phyloP scores from a whole-genome alignment of 108 stramenopile species.

The Stephanodiscus triporus region DNA sequence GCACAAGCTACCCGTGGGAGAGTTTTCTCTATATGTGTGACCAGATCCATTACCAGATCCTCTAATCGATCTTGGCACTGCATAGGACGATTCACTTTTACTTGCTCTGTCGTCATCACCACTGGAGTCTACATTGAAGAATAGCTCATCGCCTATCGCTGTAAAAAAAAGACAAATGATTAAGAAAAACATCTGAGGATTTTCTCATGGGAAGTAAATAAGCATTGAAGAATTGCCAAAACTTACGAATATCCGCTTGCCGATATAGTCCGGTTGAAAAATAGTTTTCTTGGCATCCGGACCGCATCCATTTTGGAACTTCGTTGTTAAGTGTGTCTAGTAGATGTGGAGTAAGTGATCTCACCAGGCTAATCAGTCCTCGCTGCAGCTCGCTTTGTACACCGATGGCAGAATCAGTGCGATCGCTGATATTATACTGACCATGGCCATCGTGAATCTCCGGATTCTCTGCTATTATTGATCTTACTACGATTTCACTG shows the following conservation, averaged over 20 bases:
- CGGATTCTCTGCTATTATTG: slow-evolving; percentile 13
- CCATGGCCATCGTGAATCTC: slow-evolving; percentile 10
- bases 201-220: neutral
- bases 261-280: slow-evolving; percentile 74
- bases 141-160: slow-evolving; percentile 53
- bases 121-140: slow-evolving; percentile 28
- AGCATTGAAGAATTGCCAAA: neutral
- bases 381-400: slow-evolving; percentile 89
- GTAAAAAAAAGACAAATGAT: neutral
- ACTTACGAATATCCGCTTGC: slow-evolving; percentile 75
- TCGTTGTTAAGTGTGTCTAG: slow-evolving; percentile 62
- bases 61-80: slow-evolving; percentile 23
- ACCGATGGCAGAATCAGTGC: slow-evolving; percentile 80
- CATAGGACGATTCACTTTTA: slow-evolving; percentile 28
- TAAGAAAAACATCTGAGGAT: neutral
- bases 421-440: slow-evolving; percentile 46
- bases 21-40: slow-evolving; percentile 20
- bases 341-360: slow-evolving; percentile 68
- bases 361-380: slow-evolving; percentile 68
- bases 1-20: slow-evolving; percentile 27
- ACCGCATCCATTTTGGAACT: slow-evolving; percentile 79
- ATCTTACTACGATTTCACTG: slow-evolving; percentile 29
- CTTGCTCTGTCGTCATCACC: slow-evolving; percentile 25
- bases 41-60: slow-evolving; percentile 18
- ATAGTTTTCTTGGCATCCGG: slow-evolving; percentile 77